Percentiles rank a stretch among this genome's conserved stretches.
Conservation (phyloP, 2,329 filamentous ascomycete genomes). For the Fusarium sp. region DNA sequence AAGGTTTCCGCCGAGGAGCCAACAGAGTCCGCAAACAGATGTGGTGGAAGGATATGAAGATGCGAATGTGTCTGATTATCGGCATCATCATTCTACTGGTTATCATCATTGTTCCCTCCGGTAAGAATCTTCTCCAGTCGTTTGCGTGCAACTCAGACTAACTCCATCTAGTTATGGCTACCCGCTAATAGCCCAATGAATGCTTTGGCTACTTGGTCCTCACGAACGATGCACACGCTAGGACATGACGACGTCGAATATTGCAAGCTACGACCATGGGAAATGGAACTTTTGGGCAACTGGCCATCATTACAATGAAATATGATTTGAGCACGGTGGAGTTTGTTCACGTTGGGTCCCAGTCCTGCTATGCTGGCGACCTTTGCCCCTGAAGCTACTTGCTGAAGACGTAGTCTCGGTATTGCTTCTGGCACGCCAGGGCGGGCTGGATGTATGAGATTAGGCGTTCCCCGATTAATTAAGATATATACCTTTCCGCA, state of each 20-base stretch:
- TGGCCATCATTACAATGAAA: constrained; percentile 50
- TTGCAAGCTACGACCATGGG: constrained; percentile 49
- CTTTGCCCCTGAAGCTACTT: constrained; percentile 38
- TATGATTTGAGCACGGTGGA: constrained; percentile 54
- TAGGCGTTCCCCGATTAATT: constrained; percentile 63
- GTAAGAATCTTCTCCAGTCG: constrained; percentile 63
- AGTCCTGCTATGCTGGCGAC: constrained; percentile 48
- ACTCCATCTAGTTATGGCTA: constrained; percentile 54
- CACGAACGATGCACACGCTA: constrained; percentile 44
- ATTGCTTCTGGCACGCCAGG: constrained; percentile 39
- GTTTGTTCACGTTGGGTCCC: constrained; percentile 52
- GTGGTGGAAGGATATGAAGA: constrained; percentile 99
- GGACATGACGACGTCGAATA: constrained; percentile 48
- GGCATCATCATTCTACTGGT: constrained; percentile 92
- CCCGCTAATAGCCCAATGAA: constrained; percentile 49
- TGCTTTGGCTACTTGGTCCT: constrained; percentile 48
- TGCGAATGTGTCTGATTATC: constrained; percentile 95
- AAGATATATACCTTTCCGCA: constrained; percentile 52
- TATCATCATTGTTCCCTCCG: constrained; percentile 93
- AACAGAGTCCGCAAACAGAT: constrained; percentile 97
- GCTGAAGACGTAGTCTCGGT: constrained; percentile 37
- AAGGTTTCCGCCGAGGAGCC: constrained; percentile 95
- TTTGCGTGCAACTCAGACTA: constrained; percentile 11
- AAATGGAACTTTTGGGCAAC: constrained; percentile 50
- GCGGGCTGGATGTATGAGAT: constrained; percentile 59